Conservation (phyloP, 2,329 filamentous ascomycete species). For the Stromatinia cepivora region DNA sequence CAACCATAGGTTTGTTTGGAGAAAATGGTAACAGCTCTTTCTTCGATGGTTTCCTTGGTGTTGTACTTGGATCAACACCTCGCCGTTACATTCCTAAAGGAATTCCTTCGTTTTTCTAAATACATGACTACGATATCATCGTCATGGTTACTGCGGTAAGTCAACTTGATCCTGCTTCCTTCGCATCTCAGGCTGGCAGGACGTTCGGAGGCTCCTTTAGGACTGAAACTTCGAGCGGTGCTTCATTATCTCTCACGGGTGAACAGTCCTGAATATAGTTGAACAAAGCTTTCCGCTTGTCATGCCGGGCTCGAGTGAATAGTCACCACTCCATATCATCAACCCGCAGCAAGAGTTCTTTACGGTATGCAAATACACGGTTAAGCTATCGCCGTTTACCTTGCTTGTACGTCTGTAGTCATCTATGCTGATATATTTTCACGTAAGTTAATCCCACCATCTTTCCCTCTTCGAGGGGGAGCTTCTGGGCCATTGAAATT, state of each 20-base stretch:
- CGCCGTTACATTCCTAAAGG: not conserved
- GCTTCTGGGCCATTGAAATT: not conserved
- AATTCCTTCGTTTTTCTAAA: not conserved
- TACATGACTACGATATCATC: not conserved
- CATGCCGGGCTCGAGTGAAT: not conserved
- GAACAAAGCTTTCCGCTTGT: too few species aligned
- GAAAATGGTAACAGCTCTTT: not conserved
- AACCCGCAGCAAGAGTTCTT: not conserved
- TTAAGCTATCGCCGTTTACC: not conserved
- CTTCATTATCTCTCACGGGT: not conserved
- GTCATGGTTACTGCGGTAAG: not conserved
- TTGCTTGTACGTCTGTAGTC: not conserved
- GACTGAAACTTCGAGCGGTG: not conserved
- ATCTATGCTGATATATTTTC: not conserved
- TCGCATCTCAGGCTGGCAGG: not conserved
- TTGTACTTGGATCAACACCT: not conserved
- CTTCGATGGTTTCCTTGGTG: not conserved
- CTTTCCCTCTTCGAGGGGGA: not conserved
- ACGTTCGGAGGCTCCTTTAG: not conserved
- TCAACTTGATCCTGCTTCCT: not conserved
- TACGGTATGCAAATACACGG: not conserved
- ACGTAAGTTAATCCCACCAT: not conserved
- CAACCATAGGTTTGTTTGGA: not conserved
- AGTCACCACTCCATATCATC: not conserved
- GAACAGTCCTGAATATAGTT: not conserved